Base-by-base conservation (phyloP, 108 stramenopile genomes). In the Bacterosira constricta region DNA sequence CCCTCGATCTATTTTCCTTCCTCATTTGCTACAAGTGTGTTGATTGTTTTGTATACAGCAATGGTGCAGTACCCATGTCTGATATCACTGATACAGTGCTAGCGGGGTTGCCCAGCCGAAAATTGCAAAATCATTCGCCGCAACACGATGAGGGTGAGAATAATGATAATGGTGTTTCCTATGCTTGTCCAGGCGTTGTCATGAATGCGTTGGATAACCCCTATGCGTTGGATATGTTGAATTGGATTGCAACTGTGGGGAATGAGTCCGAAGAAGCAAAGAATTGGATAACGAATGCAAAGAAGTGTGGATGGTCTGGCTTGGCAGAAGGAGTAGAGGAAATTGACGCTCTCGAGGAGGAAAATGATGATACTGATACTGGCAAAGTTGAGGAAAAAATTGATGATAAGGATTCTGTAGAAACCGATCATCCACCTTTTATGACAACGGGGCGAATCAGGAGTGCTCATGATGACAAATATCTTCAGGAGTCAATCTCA, bases 21-120 rank as follows among this genome's bases (percentile, higher is more conserved):
- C 39, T 61, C 60, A n/a, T 61, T 0, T 61, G 60, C 39, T 61
- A 61, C 39, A 61, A 61, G 35, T 0, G 38, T 18, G 60, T 61
- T 27, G 60, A 61, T 11, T 41, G 39, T 37, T 61, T 61, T 17
- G 2, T 61, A 13, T 61, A 41, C 17, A 21, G 20, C 20, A 13
- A 1, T 13, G 5, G 52, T 6, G 17, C 20, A 6, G 13, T 53
- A 13, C 52, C 52, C 6, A 12, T 53, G 52, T 18, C 17, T 27
- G 52, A 53, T 13, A 53, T 53, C 20, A 53, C 52, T 2, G 52
- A 53, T 53, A 1, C 4, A 18, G 52, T 53, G 2, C 13, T 13
- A 18, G 52, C 6, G 17, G 20, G 20, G 17, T 18, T 53, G 12
- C 52, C 52, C 52, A 53, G 52, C 20, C 52, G 52, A 11, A 27